These are phyloP conservation scores for Corylus americana DNA, from an alignment of 306 rosid genomes.

Conservation along the genomic window DNA sequence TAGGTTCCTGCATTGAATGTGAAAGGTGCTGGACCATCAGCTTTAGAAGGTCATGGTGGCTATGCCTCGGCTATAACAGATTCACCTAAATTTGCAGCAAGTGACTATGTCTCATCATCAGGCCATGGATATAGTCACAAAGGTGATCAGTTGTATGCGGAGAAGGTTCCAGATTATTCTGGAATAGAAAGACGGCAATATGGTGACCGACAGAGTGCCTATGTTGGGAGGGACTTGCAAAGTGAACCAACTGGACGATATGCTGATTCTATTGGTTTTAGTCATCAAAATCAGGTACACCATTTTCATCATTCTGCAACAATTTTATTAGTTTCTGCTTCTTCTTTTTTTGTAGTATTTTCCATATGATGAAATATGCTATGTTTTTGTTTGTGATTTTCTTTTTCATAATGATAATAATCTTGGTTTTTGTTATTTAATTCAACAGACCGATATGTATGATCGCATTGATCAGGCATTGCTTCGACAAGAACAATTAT, in stretches of 20 bases:
- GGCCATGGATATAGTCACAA: conserved; percentile 81
- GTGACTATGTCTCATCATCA: conserved; percentile 77
- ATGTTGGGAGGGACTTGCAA: conserved; percentile 72
- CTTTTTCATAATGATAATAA: conserved; percentile 6
- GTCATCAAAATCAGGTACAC: conserved; percentile 80
- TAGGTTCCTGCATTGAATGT: conserved; percentile 64
- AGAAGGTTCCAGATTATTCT: conserved; percentile 79
- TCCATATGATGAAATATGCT: background rate
- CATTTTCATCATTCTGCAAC: background rate
- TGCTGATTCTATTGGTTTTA: conserved; percentile 71
- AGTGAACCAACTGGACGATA: conserved; percentile 72
- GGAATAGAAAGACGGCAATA: conserved; percentile 81
- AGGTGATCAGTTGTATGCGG: conserved; percentile 75
- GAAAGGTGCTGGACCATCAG: conserved; percentile 69
- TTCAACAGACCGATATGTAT: conserved; percentile 69
- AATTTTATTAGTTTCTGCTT: conserved; percentile 5
- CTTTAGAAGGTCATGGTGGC: conserved; percentile 78
- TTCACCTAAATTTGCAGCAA: conserved; percentile 80
- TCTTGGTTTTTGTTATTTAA: conserved; percentile 20
- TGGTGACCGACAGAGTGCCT: conserved; percentile 78
- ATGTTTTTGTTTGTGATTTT: conserved; percentile 5
- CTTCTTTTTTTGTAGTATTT: conserved; percentile 3
- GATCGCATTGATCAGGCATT: conserved; percentile 86
- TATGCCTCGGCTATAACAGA: conserved; percentile 65
- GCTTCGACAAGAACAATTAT: conserved; percentile 94